Conservation (phyloP, 208 protist species). For the Chromosphaera perkinsii region DNA sequence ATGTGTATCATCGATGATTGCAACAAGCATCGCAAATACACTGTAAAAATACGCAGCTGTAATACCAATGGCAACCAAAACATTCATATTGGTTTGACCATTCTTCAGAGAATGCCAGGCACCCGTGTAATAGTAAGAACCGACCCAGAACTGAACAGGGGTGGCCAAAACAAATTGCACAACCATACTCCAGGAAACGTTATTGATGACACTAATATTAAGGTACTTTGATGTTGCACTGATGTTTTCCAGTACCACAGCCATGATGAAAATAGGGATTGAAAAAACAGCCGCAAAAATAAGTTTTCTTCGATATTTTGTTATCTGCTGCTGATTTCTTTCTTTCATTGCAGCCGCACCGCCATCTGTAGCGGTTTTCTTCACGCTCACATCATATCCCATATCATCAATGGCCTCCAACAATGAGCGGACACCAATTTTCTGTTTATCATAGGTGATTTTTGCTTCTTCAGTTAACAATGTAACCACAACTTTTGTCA, state of each 20-base stretch:
- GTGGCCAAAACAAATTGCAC: conserved; percentile 21
- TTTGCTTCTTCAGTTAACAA: background rate
- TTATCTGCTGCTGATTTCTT: background rate
- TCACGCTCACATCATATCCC: background rate
- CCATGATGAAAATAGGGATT: conserved; percentile 18
- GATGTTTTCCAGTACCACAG: conserved; percentile 1
- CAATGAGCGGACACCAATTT: background rate
- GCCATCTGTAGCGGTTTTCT: background rate
- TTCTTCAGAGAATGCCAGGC: conserved; percentile 26
- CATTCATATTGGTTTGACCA: conserved; percentile 65
- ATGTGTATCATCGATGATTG: conserved; percentile 2
- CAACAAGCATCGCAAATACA: conserved; percentile 37
- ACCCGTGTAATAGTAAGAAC: conserved; percentile 29
- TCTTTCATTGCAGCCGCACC: background rate
- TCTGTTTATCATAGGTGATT: background rate
- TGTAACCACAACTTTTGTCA: too few species aligned
- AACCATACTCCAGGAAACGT: background rate
- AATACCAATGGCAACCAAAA: conserved; percentile 66
- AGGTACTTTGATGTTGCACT: background rate
- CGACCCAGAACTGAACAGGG: conserved; percentile 27
- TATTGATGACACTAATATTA: background rate
- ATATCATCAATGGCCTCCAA: conserved; percentile 8
- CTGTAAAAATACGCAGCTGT: conserved; percentile 63
- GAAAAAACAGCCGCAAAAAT: too few species aligned
- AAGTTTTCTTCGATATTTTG: background rate